Base-by-base conservation (phyloP, 1,284 basidiomycete genomes). In the Coriolopsis trogii region DNA sequence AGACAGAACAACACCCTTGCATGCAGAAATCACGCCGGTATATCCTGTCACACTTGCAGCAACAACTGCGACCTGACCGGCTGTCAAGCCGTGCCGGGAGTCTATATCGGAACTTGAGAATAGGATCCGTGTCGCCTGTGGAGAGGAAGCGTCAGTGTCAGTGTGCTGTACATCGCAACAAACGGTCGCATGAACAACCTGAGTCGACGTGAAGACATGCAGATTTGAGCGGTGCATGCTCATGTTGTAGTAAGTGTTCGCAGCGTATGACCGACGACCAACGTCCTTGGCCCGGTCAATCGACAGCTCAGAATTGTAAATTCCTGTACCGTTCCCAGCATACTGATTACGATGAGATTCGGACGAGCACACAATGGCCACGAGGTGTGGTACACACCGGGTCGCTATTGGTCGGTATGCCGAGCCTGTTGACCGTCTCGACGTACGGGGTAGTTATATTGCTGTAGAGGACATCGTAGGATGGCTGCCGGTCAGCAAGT, bases 1-100 rank as follows among this genome's bases (percentile, higher is more conserved):
- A 33, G 55, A 53, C 0, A 65, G 44, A 15, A 69, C 49, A 5
- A 68, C 58, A 23, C 67, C 67, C 29, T 63, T 63, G 6, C 37
- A 33, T 0, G 60, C 66, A 21, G 58, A 25, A 3, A 64, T 58
- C 6, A 41, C 46, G 9, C 53, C 49, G 1, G 25, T 41, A 20
- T 36, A 26, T 2, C 49, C 49, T 1, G 53, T 40, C 3, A 41
- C 57, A 39, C 26, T 46, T 41, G 41, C 45, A 36, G 39, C 60
- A 56, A 25, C 46, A 31, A 46, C 62, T 38, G 29, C 31, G 20
- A 54, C 68, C n/a, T n/a, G n/a, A n/a, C n/a, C n/a, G n/a, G n/a
- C n/a, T n/a, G n/a, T n/a, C n/a, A n/a, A n/a, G n/a, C n/a, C n/a
- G n/a, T n/a, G n/a, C n/a, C n/a, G n/a, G n/a, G n/a, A n/a, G n/a